Evolutionary conservation across 140 eudicot genomes (phyloP), one percentile per base, ranked within the genome.

Genomic region (Cichorium intybus): DNA sequence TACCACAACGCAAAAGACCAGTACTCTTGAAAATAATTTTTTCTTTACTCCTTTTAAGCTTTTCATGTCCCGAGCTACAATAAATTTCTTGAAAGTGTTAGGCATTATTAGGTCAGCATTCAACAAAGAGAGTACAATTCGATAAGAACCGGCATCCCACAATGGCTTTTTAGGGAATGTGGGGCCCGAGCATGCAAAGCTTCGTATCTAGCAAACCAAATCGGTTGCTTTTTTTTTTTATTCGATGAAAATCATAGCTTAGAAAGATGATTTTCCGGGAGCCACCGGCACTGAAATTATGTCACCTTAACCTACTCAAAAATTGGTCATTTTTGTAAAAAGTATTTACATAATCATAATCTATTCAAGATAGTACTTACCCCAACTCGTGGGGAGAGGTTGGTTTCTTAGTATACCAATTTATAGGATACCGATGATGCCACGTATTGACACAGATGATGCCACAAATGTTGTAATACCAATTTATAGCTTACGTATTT

Each of bases 1-100:
- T 21, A 35, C n/a, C 29, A 34, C 10, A 21, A 31, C 20, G 21
- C 10, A 58, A 31, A 31, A 33, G 26, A 58, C n/a, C 27, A 20
- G 14, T 17, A 58, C 10, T 33, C 39, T 41, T 4, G 28, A 56
- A 54, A 24, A 24, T 24, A 5, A 24, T 11, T 3, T 54, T 2
- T 53, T 54, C 5, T 54, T 54, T 24, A 54, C 35, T 54, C 60
- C 12, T 16, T 12, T 24, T 14, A 24, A 21, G 11, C 18, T 8
- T 29, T 24, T 27, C 61, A 56, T 53, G 15, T 56, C 61, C 41
- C 7, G 27, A 56, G n/a, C 61, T 26, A 27, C 61, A n/a, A 27
- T 27, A n/a, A 27, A 0, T 56, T 27, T 2, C 18, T 23, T 27
- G 39, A 27, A 28, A 56, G n/a, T 15, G 23, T 27, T 27, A 10